These are phyloP conservation scores for Scytalidium sp. DNA, from an alignment of 2,329 filamentous ascomycete species.

Conservation along the genomic window DNA sequence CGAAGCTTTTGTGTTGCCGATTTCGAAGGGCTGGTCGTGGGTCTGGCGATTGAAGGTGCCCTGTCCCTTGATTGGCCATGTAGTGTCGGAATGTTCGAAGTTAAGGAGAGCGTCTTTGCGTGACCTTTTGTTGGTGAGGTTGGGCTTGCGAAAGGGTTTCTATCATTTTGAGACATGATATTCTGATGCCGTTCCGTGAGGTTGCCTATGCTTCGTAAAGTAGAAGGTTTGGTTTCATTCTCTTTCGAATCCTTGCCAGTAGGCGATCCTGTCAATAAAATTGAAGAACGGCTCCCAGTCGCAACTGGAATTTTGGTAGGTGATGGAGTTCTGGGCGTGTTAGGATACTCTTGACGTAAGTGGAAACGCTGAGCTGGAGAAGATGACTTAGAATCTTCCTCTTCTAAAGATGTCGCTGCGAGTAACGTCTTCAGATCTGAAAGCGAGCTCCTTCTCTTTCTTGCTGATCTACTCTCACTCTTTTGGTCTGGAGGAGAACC, in stretches of 20 bases:
- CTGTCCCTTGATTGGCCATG: conserved; percentile 18
- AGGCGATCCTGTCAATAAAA: conserved; percentile 22
- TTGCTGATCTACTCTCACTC: conserved; percentile 47
- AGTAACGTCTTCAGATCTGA: conserved; percentile 78
- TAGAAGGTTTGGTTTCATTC: conserved; percentile 10
- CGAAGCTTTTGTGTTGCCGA: conserved; percentile 47
- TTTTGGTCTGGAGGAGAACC: conserved; percentile 36
- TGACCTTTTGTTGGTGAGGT: conserved; percentile 16
- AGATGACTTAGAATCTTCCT: conserved; percentile 33
- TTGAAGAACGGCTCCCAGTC: conserved; percentile 16
- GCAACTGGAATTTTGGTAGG: conserved; percentile 27
- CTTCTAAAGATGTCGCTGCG: conserved; percentile 52
- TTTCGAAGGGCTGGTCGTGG: conserved; percentile 17
- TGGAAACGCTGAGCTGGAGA: conserved; percentile 19
- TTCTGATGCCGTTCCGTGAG: conserved; percentile 26
- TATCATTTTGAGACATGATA: conserved; percentile 23
- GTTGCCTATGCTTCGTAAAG: conserved; percentile 19
- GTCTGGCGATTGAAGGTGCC: conserved; percentile 14
- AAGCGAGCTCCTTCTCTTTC: conserved; percentile 86
- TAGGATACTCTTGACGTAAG: conserved; percentile 2
- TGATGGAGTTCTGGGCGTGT: conserved; percentile 27
- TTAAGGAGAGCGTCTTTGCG: conserved; percentile 20
- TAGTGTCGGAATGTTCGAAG: conserved; percentile 29
- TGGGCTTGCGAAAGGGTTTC: not conserved
- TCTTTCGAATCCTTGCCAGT: conserved; percentile 19